Evolutionary conservation across 345 rosid genomes (phyloP).

Genomic region (Triadica sebifera): DNA sequence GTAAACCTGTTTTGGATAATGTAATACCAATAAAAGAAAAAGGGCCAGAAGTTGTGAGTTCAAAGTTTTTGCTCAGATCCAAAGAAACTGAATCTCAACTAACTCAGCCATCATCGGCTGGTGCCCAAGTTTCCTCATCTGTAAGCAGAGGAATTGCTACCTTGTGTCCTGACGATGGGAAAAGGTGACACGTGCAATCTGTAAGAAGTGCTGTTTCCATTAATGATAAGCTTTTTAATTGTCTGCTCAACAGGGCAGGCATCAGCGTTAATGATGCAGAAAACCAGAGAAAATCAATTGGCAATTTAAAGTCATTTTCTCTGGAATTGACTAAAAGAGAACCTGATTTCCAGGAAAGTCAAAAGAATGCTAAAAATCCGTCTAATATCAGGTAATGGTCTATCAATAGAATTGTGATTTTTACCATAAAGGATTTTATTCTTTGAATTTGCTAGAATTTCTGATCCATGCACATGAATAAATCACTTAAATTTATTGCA

Average conservation of each 20-base stretch:
- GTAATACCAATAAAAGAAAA: constrained; percentile 27
- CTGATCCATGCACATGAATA: neutral
- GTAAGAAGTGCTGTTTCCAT: neutral
- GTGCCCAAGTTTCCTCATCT: constrained; percentile 29
- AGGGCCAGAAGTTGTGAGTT: constrained; percentile 37
- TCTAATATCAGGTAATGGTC: constrained; percentile 36
- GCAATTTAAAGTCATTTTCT: constrained; percentile 17
- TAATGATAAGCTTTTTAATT: neutral
- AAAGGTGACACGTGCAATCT: constrained; percentile 22
- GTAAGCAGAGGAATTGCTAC: constrained; percentile 28
- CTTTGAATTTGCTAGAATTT: constrained; percentile 1
- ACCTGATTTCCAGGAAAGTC: constrained; percentile 31
- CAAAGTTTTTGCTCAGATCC: constrained; percentile 37
- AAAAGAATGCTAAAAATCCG: constrained; percentile 27
- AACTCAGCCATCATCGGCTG: constrained; percentile 28
- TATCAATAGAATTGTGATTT: neutral
- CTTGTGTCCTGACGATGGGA: constrained; percentile 19
- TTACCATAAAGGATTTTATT: neutral
- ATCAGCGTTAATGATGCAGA: constrained; percentile 18
- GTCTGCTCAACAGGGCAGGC: constrained; percentile 36
- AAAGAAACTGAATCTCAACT: constrained; percentile 31
- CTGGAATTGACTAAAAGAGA: constrained; percentile 18
- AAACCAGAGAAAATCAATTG: constrained; percentile 29
- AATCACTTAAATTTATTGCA: neutral
- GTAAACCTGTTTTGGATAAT: constrained; percentile 27